These are phyloP conservation scores for Oryza nivara DNA, from an alignment of 176 grass and related monocot species.

Conservation along the genomic window DNA sequence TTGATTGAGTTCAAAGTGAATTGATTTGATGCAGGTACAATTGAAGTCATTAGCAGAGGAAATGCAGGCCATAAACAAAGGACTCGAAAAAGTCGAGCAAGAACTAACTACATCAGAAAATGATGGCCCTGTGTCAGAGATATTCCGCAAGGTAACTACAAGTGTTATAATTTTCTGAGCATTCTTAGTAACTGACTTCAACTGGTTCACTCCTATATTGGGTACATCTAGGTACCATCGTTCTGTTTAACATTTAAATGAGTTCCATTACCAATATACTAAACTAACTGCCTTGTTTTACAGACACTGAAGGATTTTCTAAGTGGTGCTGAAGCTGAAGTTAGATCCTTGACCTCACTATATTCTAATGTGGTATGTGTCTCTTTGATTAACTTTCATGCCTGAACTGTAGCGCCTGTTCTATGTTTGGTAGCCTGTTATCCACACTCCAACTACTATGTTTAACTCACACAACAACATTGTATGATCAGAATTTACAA, in stretches of 20 bases:
- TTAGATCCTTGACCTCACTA: constrained; percentile 87
- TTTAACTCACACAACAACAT: neutral
- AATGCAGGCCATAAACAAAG: constrained; percentile 99
- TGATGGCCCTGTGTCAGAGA: constrained; percentile 89
- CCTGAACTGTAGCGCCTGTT: constrained; percentile 6
- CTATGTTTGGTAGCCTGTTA: neutral
- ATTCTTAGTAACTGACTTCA: constrained; percentile 10
- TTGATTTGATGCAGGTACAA: constrained; percentile 77
- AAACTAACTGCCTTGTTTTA: constrained; percentile 38
- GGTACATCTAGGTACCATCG: neutral
- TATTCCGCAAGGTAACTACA: constrained; percentile 68
- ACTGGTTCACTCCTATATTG: neutral
- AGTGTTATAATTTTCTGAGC: constrained; percentile 10
- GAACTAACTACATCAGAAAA: constrained; percentile 95
- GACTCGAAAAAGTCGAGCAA: constrained; percentile 97
- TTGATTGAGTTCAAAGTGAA: constrained; percentile 36
- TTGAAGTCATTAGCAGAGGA: constrained; percentile 96
- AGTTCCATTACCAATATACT: neutral
- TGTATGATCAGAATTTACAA: neutral
- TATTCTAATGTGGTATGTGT: constrained; percentile 95
- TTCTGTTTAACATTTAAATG: constrained; percentile 15
- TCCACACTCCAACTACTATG: neutral
- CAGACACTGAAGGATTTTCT: constrained; percentile 96
- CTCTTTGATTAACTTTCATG: constrained; percentile 23
- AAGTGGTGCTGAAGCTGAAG: constrained; percentile 84